Conservation (phyloP, 257 asterid genomes). For the Dorcoceras hygrometricum region DNA sequence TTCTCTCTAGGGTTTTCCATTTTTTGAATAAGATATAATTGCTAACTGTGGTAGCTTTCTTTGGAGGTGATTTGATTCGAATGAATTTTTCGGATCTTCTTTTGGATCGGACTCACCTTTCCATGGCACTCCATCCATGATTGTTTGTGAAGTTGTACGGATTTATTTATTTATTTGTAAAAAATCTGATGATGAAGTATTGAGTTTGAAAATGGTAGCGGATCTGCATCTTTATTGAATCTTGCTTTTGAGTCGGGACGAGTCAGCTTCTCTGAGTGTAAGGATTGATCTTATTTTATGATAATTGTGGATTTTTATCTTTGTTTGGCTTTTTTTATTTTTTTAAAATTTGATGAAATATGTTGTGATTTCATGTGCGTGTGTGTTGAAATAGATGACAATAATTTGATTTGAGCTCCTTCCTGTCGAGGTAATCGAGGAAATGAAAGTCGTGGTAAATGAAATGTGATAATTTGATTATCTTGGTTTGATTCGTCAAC, state of each 20-base stretch:
- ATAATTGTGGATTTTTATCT: neutral
- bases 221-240: slow-evolving; percentile 54
- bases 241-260: slow-evolving; percentile 33
- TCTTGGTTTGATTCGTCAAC: slow-evolving; percentile 16
- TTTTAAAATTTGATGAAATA: neutral
- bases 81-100: slow-evolving; percentile 47
- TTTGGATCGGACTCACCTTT: slow-evolving; percentile 35
- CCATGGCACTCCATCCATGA: slow-evolving; percentile 26
- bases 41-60: neutral
- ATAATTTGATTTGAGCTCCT: slow-evolving; percentile 17
- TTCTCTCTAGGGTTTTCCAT: slow-evolving; percentile 40
- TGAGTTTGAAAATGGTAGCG: slow-evolving; percentile 27
- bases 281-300: slow-evolving; percentile 38
- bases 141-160: slow-evolving; percentile 6
- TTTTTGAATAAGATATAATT: slow-evolving; percentile 20
- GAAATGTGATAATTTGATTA: neutral
- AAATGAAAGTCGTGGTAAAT: neutral
- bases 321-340: slow-evolving; percentile 2
- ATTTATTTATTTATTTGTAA: neutral
- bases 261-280: slow-evolving; percentile 42
- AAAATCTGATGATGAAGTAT: slow-evolving; percentile 7
- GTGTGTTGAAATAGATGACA: neutral
- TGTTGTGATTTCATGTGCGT: neutral
- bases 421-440: neutral
- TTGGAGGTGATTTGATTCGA: slow-evolving; percentile 25